Evolutionary conservation across 257 asterid species (phyloP).

Genomic region (Solanum verrucosum): DNA sequence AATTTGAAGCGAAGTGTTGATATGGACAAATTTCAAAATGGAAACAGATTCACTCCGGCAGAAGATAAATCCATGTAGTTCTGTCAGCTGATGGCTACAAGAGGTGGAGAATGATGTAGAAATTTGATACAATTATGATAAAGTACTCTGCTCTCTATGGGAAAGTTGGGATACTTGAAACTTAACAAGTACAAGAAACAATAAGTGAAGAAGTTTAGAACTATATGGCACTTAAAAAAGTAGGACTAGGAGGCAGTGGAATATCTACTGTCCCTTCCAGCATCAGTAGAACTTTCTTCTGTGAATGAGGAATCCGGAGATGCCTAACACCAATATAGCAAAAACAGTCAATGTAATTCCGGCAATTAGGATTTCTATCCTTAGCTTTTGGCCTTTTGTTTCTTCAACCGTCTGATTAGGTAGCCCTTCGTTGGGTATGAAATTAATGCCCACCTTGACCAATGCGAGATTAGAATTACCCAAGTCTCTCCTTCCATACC

Average conservation of each 20-base stretch:
- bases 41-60: neutral
- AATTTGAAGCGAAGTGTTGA: neutral
- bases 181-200: neutral
- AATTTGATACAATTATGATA: neutral
- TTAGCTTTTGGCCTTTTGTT: neutral
- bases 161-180: neutral
- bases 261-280: conserved; percentile 45
- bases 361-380: conserved; percentile 6
- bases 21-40: neutral
- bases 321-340: conserved; percentile 11
- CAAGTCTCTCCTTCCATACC: conserved; percentile 18
- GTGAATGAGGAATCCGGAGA: conserved; percentile 3
- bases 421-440: neutral
- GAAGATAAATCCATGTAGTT: neutral
- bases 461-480: conserved; percentile 11
- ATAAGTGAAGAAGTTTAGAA: neutral
- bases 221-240: conserved; percentile 23
- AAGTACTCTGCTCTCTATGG: neutral
- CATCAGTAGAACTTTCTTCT: conserved; percentile 35
- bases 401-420: neutral
- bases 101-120: neutral
- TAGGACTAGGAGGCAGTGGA: conserved; percentile 43
- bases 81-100: neutral
- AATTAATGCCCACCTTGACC: conserved; percentile 7
- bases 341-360: conserved; percentile 8